phyloP scores from a whole-genome alignment of 352 stramenopile species.

The Saprolegnia diclina region DNA sequence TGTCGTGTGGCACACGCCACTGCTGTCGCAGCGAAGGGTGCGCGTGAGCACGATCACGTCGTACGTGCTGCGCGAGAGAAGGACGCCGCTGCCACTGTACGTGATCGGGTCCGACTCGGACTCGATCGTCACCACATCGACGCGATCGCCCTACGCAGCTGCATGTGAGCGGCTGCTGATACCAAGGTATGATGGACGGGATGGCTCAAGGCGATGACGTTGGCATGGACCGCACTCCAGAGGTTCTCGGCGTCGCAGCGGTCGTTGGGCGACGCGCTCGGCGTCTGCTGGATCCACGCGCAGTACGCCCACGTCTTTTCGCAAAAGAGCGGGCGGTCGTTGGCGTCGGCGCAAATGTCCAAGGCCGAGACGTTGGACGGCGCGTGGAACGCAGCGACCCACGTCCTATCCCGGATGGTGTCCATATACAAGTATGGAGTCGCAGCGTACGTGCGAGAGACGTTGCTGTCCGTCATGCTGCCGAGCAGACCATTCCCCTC shows the following conservation, averaged over 20 bases:
- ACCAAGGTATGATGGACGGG: background rate
- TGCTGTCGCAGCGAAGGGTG: background rate
- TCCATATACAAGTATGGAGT: background rate
- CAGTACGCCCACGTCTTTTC: conserved; percentile 16
- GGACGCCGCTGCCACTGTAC: conserved; percentile 15
- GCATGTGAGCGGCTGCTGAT: background rate
- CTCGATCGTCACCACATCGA: conserved; percentile 8
- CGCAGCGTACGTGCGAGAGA: background rate
- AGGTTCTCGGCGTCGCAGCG: conserved; percentile 4
- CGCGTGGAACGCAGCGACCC: background rate
- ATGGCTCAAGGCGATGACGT: background rate
- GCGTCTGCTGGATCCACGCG: background rate
- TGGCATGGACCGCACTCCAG: background rate
- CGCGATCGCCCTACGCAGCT: background rate
- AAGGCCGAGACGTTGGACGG: background rate
- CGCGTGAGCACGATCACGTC: conserved; percentile 30
- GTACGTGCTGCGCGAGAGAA: conserved; percentile 25
- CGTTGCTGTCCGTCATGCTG: conserved; percentile 4
- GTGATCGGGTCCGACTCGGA: conserved; percentile 15
- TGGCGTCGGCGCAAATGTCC: background rate
- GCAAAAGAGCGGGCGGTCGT: conserved; percentile 9
- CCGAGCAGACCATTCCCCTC: background rate
- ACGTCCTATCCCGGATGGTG: background rate
- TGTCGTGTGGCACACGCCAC: conserved; percentile 6
- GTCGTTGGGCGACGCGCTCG: background rate